Evolutionary conservation across 2,329 filamentous ascomycete genomes (phyloP).

Genomic region (Diplodia mutila): DNA sequence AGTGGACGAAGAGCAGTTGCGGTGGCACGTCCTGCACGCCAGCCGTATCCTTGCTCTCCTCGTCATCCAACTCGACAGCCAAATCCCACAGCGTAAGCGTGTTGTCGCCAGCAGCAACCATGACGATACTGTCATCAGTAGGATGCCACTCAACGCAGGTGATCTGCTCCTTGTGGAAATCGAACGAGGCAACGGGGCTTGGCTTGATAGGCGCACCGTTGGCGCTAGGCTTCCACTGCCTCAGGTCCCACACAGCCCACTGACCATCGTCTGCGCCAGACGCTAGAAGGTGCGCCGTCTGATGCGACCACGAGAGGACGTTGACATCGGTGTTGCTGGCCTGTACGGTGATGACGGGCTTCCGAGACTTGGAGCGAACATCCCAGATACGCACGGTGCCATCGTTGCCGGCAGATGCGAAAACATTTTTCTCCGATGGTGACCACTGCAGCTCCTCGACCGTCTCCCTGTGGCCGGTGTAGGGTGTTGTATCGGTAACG

Average conservation of each 20-base stretch:
- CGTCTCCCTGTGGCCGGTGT: slow-evolving; percentile 80
- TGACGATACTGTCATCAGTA: slow-evolving; percentile 92
- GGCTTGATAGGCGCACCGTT: slow-evolving; percentile 58
- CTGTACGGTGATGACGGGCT: slow-evolving; percentile 83
- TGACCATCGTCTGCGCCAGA: slow-evolving; percentile 91
- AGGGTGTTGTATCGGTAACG: slow-evolving; percentile 81
- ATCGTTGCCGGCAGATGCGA: slow-evolving; percentile 91
- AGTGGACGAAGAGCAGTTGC: slow-evolving; percentile 94
- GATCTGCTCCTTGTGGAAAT: slow-evolving; percentile 95
- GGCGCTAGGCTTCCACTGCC: slow-evolving; percentile 81
- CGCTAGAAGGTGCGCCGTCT: slow-evolving; percentile 86
- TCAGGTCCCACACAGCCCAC: slow-evolving; percentile 95
- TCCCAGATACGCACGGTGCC: slow-evolving; percentile 97
- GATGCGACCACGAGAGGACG: slow-evolving; percentile 91
- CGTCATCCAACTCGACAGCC: slow-evolving; percentile 93
- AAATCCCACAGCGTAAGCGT: slow-evolving; percentile 96
- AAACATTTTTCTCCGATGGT: slow-evolving; percentile 88
- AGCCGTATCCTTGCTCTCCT: slow-evolving; percentile 88
- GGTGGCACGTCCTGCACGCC: slow-evolving; percentile 89
- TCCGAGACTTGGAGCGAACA: slow-evolving; percentile 83
- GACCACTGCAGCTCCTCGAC: slow-evolving; percentile 98
- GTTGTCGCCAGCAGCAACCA: slow-evolving; percentile 89
- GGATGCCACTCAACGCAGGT: slow-evolving; percentile 98
- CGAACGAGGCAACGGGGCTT: slow-evolving; percentile 87
- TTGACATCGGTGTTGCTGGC: slow-evolving; percentile 88